Conservation (phyloP, 352 stramenopile species). For the Phytopythium boreale region DNA sequence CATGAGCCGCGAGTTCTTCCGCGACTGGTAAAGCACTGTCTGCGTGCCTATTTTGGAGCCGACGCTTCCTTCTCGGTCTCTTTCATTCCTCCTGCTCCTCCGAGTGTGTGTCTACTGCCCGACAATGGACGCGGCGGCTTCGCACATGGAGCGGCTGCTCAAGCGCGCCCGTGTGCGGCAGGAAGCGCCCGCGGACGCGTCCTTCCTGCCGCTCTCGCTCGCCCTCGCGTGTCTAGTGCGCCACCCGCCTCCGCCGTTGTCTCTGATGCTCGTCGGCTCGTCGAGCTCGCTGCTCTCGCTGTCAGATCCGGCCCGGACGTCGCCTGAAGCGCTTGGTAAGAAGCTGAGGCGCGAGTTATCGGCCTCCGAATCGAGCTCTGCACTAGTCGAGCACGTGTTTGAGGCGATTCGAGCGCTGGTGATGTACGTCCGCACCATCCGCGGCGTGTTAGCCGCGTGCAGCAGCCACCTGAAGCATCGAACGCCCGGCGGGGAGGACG, state of each 20-base stretch:
- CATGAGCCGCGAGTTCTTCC: constrained; percentile 5
- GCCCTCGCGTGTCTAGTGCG: constrained; percentile 39
- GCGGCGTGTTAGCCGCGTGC: constrained; percentile 36
- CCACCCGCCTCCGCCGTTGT: constrained; percentile 38
- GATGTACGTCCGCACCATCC: constrained; percentile 34
- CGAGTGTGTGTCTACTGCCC: background rate
- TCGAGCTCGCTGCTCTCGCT: constrained; percentile 42
- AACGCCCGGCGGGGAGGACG: constrained; percentile 13
- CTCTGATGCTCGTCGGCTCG: constrained; percentile 30
- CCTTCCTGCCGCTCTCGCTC: constrained; percentile 55
- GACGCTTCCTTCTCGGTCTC: background rate
- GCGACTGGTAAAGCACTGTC: constrained; percentile 7
- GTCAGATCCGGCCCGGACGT: background rate
- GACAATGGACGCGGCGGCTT: constrained; percentile 37
- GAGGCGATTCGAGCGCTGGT: constrained; percentile 34
- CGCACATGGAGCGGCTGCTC: constrained; percentile 50
- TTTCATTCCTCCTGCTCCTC: background rate
- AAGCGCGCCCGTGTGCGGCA: constrained; percentile 45
- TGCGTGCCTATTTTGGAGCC: background rate
- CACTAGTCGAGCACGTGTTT: constrained; percentile 10
- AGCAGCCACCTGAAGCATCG: constrained; percentile 36
- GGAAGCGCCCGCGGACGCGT: constrained; percentile 31
- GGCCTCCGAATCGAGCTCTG: background rate
- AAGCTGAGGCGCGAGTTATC: constrained; percentile 1
- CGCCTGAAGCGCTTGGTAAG: constrained; percentile 15